Percentiles rank a stretch among this genome's conserved stretches.
phyloP scores from a whole-genome alignment of 768 basidiomycete species.

The Xerocomellus dryophilus region DNA sequence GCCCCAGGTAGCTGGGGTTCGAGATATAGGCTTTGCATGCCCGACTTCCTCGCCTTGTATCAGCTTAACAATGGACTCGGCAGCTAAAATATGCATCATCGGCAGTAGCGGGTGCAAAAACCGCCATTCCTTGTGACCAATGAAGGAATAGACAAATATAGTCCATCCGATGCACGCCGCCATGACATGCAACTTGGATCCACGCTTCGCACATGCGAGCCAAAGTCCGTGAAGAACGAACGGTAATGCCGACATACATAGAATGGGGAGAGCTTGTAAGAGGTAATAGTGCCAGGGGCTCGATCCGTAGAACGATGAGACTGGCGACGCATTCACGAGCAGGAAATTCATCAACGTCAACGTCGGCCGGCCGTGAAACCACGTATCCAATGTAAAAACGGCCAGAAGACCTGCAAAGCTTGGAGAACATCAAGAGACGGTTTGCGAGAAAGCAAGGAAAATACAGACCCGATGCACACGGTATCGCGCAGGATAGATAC shows the following conservation, averaged over 20 bases:
- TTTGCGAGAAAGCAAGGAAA: conserved; percentile 1
- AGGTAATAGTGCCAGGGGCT: conserved; percentile 89
- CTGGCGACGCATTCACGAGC: conserved; percentile 72
- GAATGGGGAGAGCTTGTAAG: conserved; percentile 78
- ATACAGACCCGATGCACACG: conserved; percentile 44
- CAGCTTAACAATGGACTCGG: conserved; percentile 62
- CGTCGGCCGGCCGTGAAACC: conserved; percentile 63
- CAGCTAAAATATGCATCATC: conserved; percentile 73
- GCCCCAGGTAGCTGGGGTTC: conserved; percentile 11
- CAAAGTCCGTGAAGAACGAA: conserved; percentile 65
- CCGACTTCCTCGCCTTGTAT: conserved; percentile 17
- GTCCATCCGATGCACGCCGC: conserved; percentile 59
- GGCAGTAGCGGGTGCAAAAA: conserved; percentile 93
- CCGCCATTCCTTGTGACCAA: conserved; percentile 96
- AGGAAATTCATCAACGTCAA: conserved; percentile 84
- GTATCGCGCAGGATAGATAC: conserved; percentile 39
- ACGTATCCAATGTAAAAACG: conserved; percentile 55
- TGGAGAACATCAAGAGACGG: conserved; percentile 6
- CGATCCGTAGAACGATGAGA: conserved; percentile 91
- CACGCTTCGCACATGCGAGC: conserved; percentile 25
- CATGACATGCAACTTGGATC: conserved; percentile 41
- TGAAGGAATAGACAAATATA: conserved; percentile 64
- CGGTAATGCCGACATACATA: conserved; percentile 71
- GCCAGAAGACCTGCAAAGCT: conserved; percentile 27
- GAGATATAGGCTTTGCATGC: neutral